A percentile compares a stretch with the other conserved stretches of the same genome.
These are phyloP conservation scores for Microsporum canis DNA, from an alignment of 2,329 filamentous ascomycete genomes.

Conservation along the genomic window DNA sequence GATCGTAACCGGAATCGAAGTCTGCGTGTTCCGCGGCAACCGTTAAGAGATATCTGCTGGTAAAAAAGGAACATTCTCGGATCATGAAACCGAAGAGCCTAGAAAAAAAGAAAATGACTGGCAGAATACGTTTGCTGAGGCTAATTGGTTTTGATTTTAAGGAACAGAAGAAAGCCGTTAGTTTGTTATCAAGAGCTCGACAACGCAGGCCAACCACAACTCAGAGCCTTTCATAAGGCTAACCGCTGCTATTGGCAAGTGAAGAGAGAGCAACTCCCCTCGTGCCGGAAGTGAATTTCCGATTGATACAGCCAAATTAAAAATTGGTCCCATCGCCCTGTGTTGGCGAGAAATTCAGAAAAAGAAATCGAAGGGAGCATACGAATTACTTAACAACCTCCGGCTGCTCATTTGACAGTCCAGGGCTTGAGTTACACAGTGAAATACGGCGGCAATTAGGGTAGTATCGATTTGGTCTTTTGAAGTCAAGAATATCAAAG, in stretches of 20 bases:
- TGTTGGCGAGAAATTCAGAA: background rate
- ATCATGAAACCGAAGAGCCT: background rate
- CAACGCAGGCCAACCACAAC: background rate
- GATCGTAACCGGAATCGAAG: background rate
- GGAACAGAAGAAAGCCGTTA: background rate
- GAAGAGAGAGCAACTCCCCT: background rate
- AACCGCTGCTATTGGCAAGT: background rate
- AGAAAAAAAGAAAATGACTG: background rate
- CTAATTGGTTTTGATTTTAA: background rate
- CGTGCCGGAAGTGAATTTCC: background rate
- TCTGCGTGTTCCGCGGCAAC: background rate
- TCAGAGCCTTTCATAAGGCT: background rate
- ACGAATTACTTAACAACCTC: background rate
- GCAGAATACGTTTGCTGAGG: background rate
- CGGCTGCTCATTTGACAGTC: background rate
- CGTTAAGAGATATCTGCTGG: background rate
- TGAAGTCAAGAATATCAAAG: background rate
- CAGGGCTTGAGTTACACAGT: background rate
- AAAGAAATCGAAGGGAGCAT: background rate
- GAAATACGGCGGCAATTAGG: background rate
- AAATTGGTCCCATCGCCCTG: background rate
- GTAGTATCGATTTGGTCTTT: background rate
- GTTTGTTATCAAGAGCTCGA: background rate
- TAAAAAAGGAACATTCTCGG: background rate
- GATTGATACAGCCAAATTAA: background rate